A percentile compares a stretch with the other conserved stretches of the same genome.
These are phyloP conservation scores for Lanzia echinophila DNA, from an alignment of 2,329 filamentous ascomycete genomes.

Conservation along the genomic window DNA sequence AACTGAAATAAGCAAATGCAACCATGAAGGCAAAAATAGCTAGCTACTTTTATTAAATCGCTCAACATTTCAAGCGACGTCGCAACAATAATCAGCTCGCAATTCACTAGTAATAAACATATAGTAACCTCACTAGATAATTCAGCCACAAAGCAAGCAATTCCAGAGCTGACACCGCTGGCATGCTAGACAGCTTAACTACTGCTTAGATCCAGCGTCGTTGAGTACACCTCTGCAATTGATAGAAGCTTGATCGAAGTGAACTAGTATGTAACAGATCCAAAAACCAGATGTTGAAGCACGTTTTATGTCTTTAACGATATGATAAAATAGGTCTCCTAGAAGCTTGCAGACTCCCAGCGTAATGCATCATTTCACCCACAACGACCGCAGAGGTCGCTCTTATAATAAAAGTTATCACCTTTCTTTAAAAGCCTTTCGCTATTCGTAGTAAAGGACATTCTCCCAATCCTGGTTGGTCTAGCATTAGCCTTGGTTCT, in stretches of 20 bases:
- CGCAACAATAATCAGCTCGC: no score
- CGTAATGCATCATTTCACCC: not conserved
- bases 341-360: not conserved
- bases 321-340: not conserved
- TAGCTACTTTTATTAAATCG: no score
- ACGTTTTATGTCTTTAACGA: not conserved
- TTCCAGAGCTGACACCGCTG: no score
- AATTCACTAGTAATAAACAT: no score
- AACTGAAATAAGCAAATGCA: no score
- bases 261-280: not conserved
- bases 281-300: not conserved
- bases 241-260: not conserved
- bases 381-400: not conserved
- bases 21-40: no score
- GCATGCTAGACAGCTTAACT: no score
- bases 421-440: not conserved
- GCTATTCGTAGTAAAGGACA: not conserved
- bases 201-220: no score
- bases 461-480: not conserved
- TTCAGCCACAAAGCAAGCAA: no score
- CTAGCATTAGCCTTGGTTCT: not conserved
- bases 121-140: no score
- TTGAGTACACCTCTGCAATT: no score
- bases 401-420: not conserved
- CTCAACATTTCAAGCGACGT: no score